Percentiles rank a stretch among this genome's conserved stretches.
Conservation (phyloP, 805 yeast genomes). For the Saccharomycopsis amapae region DNA sequence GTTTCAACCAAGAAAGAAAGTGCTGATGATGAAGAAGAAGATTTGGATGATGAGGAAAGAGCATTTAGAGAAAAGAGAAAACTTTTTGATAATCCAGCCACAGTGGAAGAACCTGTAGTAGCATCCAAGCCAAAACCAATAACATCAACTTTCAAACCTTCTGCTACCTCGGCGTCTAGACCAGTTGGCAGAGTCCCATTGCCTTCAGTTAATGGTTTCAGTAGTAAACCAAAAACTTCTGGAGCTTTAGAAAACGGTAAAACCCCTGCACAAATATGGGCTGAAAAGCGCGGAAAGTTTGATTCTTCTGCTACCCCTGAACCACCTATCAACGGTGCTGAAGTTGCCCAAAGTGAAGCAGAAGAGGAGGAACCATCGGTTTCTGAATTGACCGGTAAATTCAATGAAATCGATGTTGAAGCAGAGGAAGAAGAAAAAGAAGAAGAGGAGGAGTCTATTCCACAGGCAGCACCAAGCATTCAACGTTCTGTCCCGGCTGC, state of each 20-base stretch:
- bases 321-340: slow-evolving; percentile 28
- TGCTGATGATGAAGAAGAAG: slow-evolving; percentile 10
- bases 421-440: slow-evolving; percentile 25
- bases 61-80: slow-evolving; percentile 20
- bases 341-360: slow-evolving; percentile 9
- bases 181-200: slow-evolving; percentile 10
- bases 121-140: background rate
- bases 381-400: slow-evolving; percentile 20
- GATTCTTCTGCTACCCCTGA: slow-evolving; percentile 30
- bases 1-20: slow-evolving; percentile 21
- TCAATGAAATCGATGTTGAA: slow-evolving; percentile 26
- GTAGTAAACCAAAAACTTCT: slow-evolving; percentile 39
- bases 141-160: background rate
- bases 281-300: slow-evolving; percentile 73
- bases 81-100: slow-evolving; percentile 13
- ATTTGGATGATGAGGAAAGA: slow-evolving; percentile 20
- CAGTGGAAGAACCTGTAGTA: slow-evolving; percentile 7
- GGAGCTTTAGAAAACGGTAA: slow-evolving; percentile 63
- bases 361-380: slow-evolving; percentile 9
- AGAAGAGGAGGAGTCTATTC: slow-evolving; percentile 25
- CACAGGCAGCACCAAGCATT: slow-evolving; percentile 18
- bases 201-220: slow-evolving; percentile 36
- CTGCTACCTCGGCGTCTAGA: slow-evolving; percentile 2
- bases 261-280: slow-evolving; percentile 95
- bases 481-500: slow-evolving; percentile 6